Evolutionary conservation across 495 filamentous ascomycete species (phyloP).

Genomic region (Neurospora sp.): DNA sequence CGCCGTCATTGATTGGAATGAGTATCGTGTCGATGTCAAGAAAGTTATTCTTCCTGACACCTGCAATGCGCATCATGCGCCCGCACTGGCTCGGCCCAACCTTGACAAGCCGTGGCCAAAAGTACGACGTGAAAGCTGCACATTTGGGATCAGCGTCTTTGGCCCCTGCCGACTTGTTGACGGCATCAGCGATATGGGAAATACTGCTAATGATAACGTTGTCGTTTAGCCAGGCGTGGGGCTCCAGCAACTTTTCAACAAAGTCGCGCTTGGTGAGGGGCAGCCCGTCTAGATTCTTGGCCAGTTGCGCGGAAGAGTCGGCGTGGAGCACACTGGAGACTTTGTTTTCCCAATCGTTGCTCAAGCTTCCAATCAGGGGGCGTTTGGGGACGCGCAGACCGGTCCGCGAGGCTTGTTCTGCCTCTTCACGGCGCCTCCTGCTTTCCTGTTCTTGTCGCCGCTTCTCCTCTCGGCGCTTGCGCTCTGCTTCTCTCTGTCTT

Average conservation of each 20-base stretch:
- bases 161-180: conserved; percentile 42
- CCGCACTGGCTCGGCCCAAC: conserved; percentile 34
- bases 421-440: background rate
- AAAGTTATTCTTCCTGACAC: conserved; percentile 29
- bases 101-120: conserved; percentile 49
- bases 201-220: conserved; percentile 67
- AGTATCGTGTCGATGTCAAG: conserved; percentile 34
- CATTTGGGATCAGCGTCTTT: conserved; percentile 47
- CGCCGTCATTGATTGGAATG: conserved; percentile 32
- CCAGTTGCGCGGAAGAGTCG: conserved; percentile 14
- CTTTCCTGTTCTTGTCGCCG: conserved; percentile 10
- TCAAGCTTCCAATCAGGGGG: conserved; percentile 20
- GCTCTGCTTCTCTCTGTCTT: conserved; percentile 2
- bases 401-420: background rate
- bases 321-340: conserved; percentile 7
- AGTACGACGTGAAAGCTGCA: conserved; percentile 62
- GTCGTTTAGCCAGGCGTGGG: conserved; percentile 67
- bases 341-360: conserved; percentile 20
- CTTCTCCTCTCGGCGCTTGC: conserved; percentile 13
- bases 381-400: conserved; percentile 9
- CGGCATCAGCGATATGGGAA: conserved; percentile 45
- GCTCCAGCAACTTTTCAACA: conserved; percentile 37
- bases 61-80: conserved; percentile 22
- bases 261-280: conserved; percentile 54
- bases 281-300: conserved; percentile 43